These are phyloP conservation scores for Pseudopithomyces chartarum DNA, from an alignment of 2,329 filamentous ascomycete genomes.

Conservation along the genomic window DNA sequence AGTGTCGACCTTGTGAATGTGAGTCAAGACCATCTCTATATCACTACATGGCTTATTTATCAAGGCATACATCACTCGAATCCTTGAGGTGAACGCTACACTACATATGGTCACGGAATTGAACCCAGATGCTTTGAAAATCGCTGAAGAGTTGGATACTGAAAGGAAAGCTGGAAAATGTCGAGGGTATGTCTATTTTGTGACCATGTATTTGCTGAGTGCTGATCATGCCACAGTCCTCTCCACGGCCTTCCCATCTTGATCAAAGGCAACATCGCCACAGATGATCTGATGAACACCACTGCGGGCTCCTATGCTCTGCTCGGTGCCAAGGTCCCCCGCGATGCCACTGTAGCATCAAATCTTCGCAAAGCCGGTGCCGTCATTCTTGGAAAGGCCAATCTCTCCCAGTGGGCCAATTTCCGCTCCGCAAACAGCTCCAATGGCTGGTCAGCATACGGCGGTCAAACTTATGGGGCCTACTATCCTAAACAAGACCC, in stretches of 20 bases:
- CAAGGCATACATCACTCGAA: slow-evolving; percentile 57
- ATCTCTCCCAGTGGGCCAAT: slow-evolving; percentile 69
- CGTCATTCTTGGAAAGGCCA: slow-evolving; percentile 70
- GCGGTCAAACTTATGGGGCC: slow-evolving; percentile 65
- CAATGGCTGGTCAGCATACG: slow-evolving; percentile 68
- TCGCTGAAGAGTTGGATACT: slow-evolving; percentile 55
- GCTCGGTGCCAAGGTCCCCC: slow-evolving; percentile 60
- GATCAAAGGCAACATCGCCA: slow-evolving; percentile 71
- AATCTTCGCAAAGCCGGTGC: slow-evolving; percentile 66
- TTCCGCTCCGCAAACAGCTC: slow-evolving; percentile 61
- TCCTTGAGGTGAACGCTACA: slow-evolving; percentile 58
- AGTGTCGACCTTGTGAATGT: slow-evolving; percentile 60
- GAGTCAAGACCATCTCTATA: slow-evolving; percentile 2
- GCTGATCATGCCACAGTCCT: slow-evolving; percentile 44
- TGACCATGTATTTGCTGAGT: background rate
- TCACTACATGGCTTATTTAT: background rate
- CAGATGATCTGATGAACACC: slow-evolving; percentile 66
- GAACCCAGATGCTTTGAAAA: slow-evolving; percentile 59
- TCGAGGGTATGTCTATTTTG: slow-evolving; percentile 46
- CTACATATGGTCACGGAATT: slow-evolving; percentile 60
- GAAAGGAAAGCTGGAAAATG: slow-evolving; percentile 54
- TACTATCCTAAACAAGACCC: slow-evolving; percentile 68
- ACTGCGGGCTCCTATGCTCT: slow-evolving; percentile 69
- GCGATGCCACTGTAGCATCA: slow-evolving; percentile 63
- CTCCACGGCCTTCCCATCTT: slow-evolving; percentile 69